Percentiles rank a stretch among this genome's conserved stretches.
phyloP scores from a whole-genome alignment of 139 green algal species.

The Zygnema circumcarinatum region DNA sequence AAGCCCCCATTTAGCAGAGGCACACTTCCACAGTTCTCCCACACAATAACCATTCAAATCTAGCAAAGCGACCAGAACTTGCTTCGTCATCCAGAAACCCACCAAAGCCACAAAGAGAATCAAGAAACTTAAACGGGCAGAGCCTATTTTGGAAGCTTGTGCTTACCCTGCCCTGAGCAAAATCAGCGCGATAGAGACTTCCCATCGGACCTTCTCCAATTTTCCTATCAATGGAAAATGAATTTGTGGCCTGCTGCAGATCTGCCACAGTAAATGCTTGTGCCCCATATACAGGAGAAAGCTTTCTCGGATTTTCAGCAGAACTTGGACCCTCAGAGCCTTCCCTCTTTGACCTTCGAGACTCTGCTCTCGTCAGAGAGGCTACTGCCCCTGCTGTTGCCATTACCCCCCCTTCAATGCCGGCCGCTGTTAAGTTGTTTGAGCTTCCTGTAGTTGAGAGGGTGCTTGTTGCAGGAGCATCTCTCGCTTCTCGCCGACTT shows the following conservation, averaged over 20 bases:
- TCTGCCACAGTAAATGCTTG: slow-evolving; percentile 31
- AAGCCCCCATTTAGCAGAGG: no score
- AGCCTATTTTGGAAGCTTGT: no score
- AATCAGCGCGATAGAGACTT: slow-evolving; percentile 14
- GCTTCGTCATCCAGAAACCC: no score
- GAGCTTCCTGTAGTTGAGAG: background rate
- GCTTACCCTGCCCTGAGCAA: slow-evolving; percentile 30
- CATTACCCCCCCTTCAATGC: background rate
- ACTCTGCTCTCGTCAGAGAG: background rate
- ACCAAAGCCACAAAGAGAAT: background rate
- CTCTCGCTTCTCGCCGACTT: background rate
- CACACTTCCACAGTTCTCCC: no score
- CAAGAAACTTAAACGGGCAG: background rate
- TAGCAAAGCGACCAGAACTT: no score
- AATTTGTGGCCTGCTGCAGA: slow-evolving; percentile 43
- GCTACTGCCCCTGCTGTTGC: background rate
- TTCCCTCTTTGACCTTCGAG: background rate
- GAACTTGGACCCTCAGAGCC: background rate
- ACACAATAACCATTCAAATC: no score
- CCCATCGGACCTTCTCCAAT: slow-evolving; percentile 36
- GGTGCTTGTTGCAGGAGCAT: background rate
- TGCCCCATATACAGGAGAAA: background rate
- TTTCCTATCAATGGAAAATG: slow-evolving; percentile 13
- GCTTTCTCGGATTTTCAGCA: background rate
- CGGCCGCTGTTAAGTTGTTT: background rate